Conservation (phyloP, 495 filamentous ascomycete species). For the Talaromyces nanjingensis region DNA sequence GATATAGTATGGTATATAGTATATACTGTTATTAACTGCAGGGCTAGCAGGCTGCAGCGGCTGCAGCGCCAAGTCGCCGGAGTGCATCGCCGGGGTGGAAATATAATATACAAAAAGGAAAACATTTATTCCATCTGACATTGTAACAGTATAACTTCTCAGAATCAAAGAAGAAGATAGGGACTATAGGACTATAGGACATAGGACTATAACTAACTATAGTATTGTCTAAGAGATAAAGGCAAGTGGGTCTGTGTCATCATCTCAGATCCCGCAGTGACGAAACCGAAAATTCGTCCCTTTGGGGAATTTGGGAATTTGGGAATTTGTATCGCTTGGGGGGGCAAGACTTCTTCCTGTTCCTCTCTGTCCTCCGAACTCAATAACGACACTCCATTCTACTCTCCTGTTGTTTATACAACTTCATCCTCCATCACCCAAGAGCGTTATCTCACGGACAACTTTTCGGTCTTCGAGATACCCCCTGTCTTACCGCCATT, state of each 20-base stretch:
- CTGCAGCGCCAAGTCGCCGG: neutral
- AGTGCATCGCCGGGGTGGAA: neutral
- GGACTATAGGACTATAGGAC: too few species aligned
- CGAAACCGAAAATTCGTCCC: constrained; percentile 1
- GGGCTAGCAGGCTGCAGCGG: neutral
- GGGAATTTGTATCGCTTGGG: neutral
- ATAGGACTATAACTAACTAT: too few species aligned
- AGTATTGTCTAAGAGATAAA: too few species aligned
- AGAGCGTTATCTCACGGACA: neutral
- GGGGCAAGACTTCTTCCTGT: neutral
- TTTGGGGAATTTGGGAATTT: neutral
- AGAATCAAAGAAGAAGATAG: too few species aligned
- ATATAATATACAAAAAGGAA: neutral
- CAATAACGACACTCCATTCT: neutral
- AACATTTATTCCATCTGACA: neutral
- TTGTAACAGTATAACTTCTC: neutral
- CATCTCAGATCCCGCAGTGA: constrained; percentile 7
- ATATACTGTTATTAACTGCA: neutral
- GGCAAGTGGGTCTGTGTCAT: constrained; percentile 5
- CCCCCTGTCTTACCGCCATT: neutral
- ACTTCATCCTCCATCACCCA: neutral
- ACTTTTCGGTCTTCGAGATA: neutral
- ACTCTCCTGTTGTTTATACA: neutral
- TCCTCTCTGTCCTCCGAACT: neutral
- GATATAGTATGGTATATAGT: constrained; percentile 12